Base-by-base conservation (phyloP, 2,329 filamentous ascomycete species). In the Fusarium marasasianum region DNA sequence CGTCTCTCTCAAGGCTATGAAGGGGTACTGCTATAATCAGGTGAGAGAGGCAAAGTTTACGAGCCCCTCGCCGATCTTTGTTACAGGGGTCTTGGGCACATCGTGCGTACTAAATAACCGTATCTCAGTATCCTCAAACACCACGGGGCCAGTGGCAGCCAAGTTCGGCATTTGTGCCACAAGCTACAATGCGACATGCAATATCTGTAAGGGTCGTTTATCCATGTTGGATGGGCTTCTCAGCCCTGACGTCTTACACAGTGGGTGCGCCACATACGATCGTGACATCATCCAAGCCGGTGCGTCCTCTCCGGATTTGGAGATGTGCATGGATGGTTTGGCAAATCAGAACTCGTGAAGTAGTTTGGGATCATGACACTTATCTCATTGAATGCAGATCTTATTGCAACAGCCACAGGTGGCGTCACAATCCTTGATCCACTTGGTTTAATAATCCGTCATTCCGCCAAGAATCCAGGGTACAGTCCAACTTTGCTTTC, bases 261-360 rank as follows among this genome's bases (percentile, higher is more conserved):
- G 72, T 76, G 29, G 24, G 60, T 33, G 48, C 72, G 75, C 76
- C 74, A 73, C 72, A 77, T 15, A 31, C 29, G 14, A 44, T 31
- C 15, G 33, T 78, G 76, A 77, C 71, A 77, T 78, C 76, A 78
- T 78, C 37, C 38, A 41, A 24, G 37, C 66, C 69, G 74, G 76
- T 35, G 62, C 13, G 33, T 61, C 62, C 63, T 59, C 74, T 77
- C 76, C 76, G 76, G 64, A 9, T 33, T 48, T 40, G 60, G 22
- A 38, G 45, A 60, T 35, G 66, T 51, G 44, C 41, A 61, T 60
- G 53, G 45, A 17, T 38, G 4, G 37, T 26, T 54, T 55, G 48
- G 50, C 71, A 56, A 73, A 74, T 73, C 71, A 73, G 48, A 40
- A 41, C 31, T 31, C 68, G 26, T 48, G 26, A 43, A 57, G n/a